phyloP scores from a whole-genome alignment of 1,284 basidiomycete species.

The Kalmanozyma brasiliensis region DNA sequence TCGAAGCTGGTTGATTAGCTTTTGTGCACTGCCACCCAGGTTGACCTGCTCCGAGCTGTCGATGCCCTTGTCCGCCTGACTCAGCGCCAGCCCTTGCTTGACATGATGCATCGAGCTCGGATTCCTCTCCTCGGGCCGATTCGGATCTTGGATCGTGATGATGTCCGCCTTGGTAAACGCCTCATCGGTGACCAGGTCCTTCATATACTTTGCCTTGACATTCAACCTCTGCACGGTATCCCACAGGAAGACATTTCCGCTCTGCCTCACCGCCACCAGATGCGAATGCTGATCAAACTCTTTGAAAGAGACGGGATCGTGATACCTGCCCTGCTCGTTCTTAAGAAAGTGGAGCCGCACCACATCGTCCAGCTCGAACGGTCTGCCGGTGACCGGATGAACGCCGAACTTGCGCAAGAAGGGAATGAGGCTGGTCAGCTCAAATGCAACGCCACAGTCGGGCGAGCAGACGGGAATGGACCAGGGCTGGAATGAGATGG shows the following conservation, averaged over 20 bases:
- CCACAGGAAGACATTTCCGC: conserved; percentile 87
- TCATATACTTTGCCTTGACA: conserved; percentile 78
- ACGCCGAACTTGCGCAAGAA: conserved; percentile 77
- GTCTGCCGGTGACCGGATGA: conserved; percentile 91
- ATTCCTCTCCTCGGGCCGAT: conserved; percentile 53
- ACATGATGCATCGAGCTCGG: conserved; percentile 58
- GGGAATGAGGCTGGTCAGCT: conserved; percentile 79
- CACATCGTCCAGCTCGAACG: conserved; percentile 80
- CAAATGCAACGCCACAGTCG: conserved; percentile 71
- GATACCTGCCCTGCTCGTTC: conserved; percentile 58
- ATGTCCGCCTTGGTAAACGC: conserved; percentile 87
- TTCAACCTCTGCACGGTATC: conserved; percentile 76
- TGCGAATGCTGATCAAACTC: conserved; percentile 72
- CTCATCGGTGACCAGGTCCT: conserved; percentile 83
- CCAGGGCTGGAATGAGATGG: conserved; percentile 90
- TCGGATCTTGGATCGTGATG: conserved; percentile 77
- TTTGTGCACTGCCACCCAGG: conserved; percentile 58
- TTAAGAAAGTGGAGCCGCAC: conserved; percentile 86
- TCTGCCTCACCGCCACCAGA: conserved; percentile 68
- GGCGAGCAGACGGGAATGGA: conserved; percentile 86
- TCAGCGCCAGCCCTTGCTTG: conserved; percentile 58
- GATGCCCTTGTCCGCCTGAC: conserved; percentile 53
- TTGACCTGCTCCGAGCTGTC: conserved; percentile 64
- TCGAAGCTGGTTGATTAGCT: conserved; percentile 48
- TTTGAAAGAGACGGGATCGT: conserved; percentile 70